Conservation (phyloP, 371 early-diverging fungal genomes). For the Actinomortierella ambigua region DNA sequence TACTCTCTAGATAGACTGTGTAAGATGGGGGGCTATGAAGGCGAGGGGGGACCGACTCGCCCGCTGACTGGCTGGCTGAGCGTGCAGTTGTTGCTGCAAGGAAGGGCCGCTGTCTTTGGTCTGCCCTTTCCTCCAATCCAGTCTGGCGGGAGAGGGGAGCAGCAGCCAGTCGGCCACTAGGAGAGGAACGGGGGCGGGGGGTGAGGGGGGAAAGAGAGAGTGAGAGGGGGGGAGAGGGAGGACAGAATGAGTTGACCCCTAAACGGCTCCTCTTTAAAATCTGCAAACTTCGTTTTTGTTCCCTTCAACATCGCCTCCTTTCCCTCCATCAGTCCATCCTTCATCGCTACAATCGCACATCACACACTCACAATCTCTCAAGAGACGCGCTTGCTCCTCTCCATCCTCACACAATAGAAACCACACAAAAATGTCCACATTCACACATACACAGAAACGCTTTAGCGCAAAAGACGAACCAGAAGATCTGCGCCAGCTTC, state of each 20-base stretch:
- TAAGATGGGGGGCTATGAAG: too few species aligned
- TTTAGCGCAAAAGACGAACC: slow-evolving; percentile 54
- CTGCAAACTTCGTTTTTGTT: neutral
- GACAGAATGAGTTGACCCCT: too few species aligned
- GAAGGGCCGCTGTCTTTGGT: too few species aligned
- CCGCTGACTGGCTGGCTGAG: slow-evolving; percentile 2
- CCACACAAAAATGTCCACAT: slow-evolving; percentile 2
- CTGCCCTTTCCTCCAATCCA: too few species aligned
- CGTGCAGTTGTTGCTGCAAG: too few species aligned
- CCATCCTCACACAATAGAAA: neutral
- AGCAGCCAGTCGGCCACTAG: too few species aligned
- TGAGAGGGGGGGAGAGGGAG: too few species aligned
- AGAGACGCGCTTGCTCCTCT: neutral
- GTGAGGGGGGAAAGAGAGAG: too few species aligned
- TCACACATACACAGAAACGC: slow-evolving; percentile 36
- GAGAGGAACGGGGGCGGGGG: too few species aligned
- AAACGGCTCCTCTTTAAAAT: too few species aligned
- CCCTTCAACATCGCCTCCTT: slow-evolving; percentile 1
- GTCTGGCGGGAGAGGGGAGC: too few species aligned
- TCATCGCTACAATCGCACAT: slow-evolving; percentile 16
- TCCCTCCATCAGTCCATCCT: slow-evolving; percentile 4
- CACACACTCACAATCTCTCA: neutral
- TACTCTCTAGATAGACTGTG: too few species aligned
- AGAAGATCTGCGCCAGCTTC: slow-evolving; percentile 69
- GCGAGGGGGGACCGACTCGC: slow-evolving; percentile 1